These are phyloP conservation scores for Lasiosphaeris hirsuta DNA, from an alignment of 495 filamentous ascomycete genomes.

Conservation along the genomic window DNA sequence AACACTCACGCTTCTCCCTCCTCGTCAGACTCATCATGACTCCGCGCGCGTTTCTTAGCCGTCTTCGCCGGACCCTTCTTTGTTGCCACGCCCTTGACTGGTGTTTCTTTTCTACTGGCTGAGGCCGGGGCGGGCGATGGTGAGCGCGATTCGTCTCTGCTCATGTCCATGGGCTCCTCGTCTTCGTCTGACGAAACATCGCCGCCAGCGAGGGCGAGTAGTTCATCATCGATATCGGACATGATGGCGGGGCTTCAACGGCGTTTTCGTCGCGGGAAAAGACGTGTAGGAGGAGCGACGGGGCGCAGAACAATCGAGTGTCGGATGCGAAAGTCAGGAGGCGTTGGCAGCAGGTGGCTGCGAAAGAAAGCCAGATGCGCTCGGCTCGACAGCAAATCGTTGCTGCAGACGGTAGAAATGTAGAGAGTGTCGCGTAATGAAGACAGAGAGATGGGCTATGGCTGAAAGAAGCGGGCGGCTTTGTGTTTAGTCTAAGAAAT, in stretches of 20 bases:
- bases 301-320: not conserved
- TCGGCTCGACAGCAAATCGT: no score
- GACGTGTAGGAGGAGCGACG: not conserved
- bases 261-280: not conserved
- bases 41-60: conserved; percentile 38
- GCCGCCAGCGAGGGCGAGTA: conserved; percentile 79
- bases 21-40: conserved; percentile 67
- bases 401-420: not conserved
- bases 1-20: conserved; percentile 80
- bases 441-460: not conserved
- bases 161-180: conserved; percentile 37
- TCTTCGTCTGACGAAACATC: conserved; percentile 52
- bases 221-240: conserved; percentile 81
- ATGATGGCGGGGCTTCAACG: conserved; percentile 31
- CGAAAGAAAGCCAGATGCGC: no score
- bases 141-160: conserved; percentile 35
- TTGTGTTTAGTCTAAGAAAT: not conserved
- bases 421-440: not conserved
- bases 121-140: conserved; percentile 28
- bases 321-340: not conserved
- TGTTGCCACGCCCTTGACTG: conserved; percentile 35
- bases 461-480: not conserved
- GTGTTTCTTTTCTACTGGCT: conserved; percentile 28
- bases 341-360: not conserved
- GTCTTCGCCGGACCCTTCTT: conserved; percentile 50